Evolutionary conservation across 2,329 filamentous ascomycete species (phyloP).

Genomic region (Diaporthe amygdali): DNA sequence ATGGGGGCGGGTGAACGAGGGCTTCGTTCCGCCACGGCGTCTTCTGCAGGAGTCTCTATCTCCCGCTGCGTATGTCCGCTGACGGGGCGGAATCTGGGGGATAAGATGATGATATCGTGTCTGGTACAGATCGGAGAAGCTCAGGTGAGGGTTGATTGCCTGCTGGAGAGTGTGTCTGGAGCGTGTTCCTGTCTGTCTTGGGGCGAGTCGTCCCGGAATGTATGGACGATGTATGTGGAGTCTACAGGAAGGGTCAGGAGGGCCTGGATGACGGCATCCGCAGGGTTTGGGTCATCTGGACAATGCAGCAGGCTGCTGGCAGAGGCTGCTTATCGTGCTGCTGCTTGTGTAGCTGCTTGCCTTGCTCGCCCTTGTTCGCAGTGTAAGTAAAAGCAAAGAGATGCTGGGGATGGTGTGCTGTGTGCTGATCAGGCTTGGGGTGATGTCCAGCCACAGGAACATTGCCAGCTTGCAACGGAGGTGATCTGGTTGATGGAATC

Average conservation of each 20-base stretch:
- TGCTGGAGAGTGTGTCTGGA: not conserved
- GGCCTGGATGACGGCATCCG: slow-evolving; percentile 21
- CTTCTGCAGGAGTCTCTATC: slow-evolving; percentile 48
- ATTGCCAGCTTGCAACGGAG: not conserved
- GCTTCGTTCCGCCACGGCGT: slow-evolving; percentile 78
- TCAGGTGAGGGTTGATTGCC: not conserved
- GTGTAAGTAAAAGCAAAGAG: not conserved
- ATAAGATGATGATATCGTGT: not conserved
- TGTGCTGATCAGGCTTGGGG: not conserved
- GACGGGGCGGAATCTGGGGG: slow-evolving; percentile 16
- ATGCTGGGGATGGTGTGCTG: not conserved
- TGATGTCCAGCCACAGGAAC: not conserved
- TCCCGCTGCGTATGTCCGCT: slow-evolving; percentile 25
- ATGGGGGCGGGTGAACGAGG: slow-evolving; percentile 49
- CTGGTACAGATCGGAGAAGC: not conserved
- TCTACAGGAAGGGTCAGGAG: slow-evolving; percentile 6
- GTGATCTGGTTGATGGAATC: not conserved
- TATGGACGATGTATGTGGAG: not conserved
- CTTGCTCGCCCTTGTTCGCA: not conserved
- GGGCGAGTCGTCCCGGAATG: not conserved
- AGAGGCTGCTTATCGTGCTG: not conserved
- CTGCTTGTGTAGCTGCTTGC: not conserved
- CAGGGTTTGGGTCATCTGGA: slow-evolving; percentile 16
- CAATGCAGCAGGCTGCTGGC: slow-evolving; percentile 8
- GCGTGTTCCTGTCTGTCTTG: not conserved